Evolutionary conservation across 768 basidiomycete species (phyloP).

Genomic region (Hericium coralloides): DNA sequence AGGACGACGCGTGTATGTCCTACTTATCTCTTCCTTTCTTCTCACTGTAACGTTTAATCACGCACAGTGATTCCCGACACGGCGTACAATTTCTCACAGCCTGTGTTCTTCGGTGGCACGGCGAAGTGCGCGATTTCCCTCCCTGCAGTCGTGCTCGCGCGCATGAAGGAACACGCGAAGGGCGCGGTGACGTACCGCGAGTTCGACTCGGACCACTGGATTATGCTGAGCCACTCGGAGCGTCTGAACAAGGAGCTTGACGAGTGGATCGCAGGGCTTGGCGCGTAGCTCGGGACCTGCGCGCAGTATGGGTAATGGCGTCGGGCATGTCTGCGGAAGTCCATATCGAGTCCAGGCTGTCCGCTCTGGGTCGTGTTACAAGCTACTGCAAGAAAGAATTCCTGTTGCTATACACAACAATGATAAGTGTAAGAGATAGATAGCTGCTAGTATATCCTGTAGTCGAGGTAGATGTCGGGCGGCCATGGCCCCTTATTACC

Average conservation of each 20-base stretch:
- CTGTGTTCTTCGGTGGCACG: conserved; percentile 28
- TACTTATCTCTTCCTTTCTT: not conserved
- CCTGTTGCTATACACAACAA: too few relatives aligned
- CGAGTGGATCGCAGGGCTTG: not conserved
- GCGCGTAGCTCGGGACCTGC: too few relatives aligned
- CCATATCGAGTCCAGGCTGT: too few relatives aligned
- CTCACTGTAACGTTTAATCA: not conserved
- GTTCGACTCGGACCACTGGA: conserved; percentile 32
- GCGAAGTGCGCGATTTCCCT: conserved; percentile 26
- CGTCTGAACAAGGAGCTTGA: conserved; percentile 21
- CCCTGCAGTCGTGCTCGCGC: conserved; percentile 15
- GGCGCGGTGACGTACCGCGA: conserved; percentile 22
- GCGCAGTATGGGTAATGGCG: too few relatives aligned
- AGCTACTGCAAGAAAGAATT: too few relatives aligned
- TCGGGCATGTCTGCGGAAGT: too few relatives aligned
- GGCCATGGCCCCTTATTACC: too few relatives aligned
- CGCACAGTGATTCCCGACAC: not conserved
- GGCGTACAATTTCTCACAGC: conserved; percentile 22
- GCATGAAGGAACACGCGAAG: conserved; percentile 20
- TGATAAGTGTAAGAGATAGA: too few relatives aligned
- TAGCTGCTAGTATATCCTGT: too few relatives aligned
- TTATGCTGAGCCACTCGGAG: conserved; percentile 25
- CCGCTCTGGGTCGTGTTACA: too few relatives aligned
- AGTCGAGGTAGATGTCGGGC: too few relatives aligned
- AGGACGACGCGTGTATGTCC: conserved; percentile 25